Conservation (phyloP, 2,329 filamentous ascomycete species). For the Gaeumannomyces sp. region DNA sequence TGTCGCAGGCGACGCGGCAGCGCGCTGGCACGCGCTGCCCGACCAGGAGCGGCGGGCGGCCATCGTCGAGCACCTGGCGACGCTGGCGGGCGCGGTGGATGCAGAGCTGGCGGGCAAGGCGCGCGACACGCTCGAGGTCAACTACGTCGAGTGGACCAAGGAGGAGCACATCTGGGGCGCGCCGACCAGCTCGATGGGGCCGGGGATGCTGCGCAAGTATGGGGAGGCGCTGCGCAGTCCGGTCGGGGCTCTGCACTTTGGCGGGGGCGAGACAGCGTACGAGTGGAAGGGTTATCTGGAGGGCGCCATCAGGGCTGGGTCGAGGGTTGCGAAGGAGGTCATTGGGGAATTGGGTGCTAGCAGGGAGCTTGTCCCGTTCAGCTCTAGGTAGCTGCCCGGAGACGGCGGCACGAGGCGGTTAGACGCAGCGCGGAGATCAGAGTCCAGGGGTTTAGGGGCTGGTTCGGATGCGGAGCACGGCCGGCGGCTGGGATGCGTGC, state of each 20-base stretch:
- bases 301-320: slow-evolving; percentile 44
- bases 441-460: too few species aligned
- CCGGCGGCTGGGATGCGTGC: background rate
- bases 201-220: slow-evolving; percentile 12
- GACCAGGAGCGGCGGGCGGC: slow-evolving; percentile 12
- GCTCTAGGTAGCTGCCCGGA: too few species aligned
- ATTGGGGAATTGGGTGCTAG: background rate
- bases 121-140: background rate
- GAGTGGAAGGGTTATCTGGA: slow-evolving; percentile 56
- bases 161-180: slow-evolving; percentile 13
- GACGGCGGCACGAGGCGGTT: too few species aligned
- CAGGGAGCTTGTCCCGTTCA: background rate
- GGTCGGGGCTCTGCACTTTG: slow-evolving; percentile 36
- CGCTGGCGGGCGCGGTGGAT: background rate
- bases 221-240: slow-evolving; percentile 25
- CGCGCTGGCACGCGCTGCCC: slow-evolving; percentile 23
- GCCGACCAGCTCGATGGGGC: slow-evolving; percentile 11
- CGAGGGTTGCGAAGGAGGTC: slow-evolving; percentile 41
- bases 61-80: slow-evolving; percentile 20
- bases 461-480: too few species aligned
- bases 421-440: too few species aligned
- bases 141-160: slow-evolving; percentile 10
- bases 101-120: background rate
- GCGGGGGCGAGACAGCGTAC: slow-evolving; percentile 45
- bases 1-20: slow-evolving; percentile 29